These are phyloP conservation scores for Crassisporium funariophilum DNA, from an alignment of 768 basidiomycete genomes.

Conservation along the genomic window DNA sequence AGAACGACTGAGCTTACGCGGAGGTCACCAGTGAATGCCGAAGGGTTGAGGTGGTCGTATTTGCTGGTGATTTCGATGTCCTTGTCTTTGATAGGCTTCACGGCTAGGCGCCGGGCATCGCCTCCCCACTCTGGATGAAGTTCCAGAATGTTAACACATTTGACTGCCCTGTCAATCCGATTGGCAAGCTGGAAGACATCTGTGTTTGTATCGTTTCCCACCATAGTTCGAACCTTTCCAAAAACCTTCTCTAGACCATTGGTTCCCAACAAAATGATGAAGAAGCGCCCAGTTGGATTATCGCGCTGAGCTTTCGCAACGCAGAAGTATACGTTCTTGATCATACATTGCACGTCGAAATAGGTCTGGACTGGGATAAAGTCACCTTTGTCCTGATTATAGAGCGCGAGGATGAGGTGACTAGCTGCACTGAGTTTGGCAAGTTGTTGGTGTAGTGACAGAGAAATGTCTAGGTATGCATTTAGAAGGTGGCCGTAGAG, in stretches of 20 bases:
- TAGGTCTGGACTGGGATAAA: not conserved
- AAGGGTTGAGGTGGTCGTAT: not conserved
- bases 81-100: not conserved
- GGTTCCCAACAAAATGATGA: not conserved
- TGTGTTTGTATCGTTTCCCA: not conserved
- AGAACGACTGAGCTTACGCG: not conserved
- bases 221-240: not conserved
- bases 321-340: not conserved
- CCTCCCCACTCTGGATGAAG: not conserved
- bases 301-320: not conserved
- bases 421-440: constrained; percentile 6
- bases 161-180: not conserved
- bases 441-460: not conserved
- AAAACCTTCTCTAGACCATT: too few species aligned
- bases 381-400: not conserved
- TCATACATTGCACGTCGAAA: not conserved
- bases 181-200: not conserved
- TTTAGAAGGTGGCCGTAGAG: not conserved
- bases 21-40: not conserved
- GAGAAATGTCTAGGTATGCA: not conserved
- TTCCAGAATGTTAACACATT: not conserved
- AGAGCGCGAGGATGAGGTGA: constrained; percentile 14
- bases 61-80: not conserved
- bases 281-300: not conserved
- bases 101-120: not conserved